These are phyloP conservation scores for Rutstroemia sydowiana DNA, from an alignment of 2,329 filamentous ascomycete genomes.

Conservation along the genomic window DNA sequence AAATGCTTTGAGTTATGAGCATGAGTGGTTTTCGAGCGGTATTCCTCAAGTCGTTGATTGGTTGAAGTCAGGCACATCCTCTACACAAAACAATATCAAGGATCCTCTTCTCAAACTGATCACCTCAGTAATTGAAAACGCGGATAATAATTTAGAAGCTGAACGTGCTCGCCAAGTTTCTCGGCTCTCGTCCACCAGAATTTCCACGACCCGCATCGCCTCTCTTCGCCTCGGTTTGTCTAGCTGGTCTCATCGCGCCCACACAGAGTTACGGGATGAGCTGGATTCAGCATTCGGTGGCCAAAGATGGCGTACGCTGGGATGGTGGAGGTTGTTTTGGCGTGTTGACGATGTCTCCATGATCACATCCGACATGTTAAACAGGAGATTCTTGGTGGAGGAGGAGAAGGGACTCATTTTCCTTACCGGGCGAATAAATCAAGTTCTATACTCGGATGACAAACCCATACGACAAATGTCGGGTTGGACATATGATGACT, in stretches of 20 bases:
- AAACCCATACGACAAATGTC: neutral
- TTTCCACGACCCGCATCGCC: slow-evolving; percentile 32
- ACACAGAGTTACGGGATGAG: slow-evolving; percentile 74
- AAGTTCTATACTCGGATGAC: slow-evolving; percentile 39
- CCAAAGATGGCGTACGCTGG: slow-evolving; percentile 69
- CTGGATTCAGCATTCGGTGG: slow-evolving; percentile 72
- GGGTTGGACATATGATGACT: slow-evolving; percentile 26
- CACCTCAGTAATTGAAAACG: slow-evolving; percentile 53
- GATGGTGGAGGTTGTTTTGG: slow-evolving; percentile 96
- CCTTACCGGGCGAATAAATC: slow-evolving; percentile 68
- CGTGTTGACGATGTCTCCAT: slow-evolving; percentile 85
- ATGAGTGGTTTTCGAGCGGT: slow-evolving; percentile 66
- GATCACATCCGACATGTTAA: slow-evolving; percentile 72
- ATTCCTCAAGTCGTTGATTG: slow-evolving; percentile 58
- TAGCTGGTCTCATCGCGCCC: slow-evolving; percentile 70
- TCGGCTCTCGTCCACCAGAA: slow-evolving; percentile 28
- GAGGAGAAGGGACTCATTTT: slow-evolving; percentile 80
- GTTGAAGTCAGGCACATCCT: slow-evolving; percentile 45
- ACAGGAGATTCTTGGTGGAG: slow-evolving; percentile 65
- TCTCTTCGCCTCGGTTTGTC: slow-evolving; percentile 53
- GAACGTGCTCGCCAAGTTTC: slow-evolving; percentile 35
- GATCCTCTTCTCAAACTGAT: slow-evolving; percentile 60
- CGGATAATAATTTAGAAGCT: slow-evolving; percentile 42
- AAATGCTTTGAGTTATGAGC: slow-evolving; percentile 66
- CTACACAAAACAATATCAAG: slow-evolving; percentile 46